Evolutionary conservation across 495 filamentous ascomycete species (phyloP), one percentile per base, ranked within the genome.

Genomic region (Penicillium turbatum): DNA sequence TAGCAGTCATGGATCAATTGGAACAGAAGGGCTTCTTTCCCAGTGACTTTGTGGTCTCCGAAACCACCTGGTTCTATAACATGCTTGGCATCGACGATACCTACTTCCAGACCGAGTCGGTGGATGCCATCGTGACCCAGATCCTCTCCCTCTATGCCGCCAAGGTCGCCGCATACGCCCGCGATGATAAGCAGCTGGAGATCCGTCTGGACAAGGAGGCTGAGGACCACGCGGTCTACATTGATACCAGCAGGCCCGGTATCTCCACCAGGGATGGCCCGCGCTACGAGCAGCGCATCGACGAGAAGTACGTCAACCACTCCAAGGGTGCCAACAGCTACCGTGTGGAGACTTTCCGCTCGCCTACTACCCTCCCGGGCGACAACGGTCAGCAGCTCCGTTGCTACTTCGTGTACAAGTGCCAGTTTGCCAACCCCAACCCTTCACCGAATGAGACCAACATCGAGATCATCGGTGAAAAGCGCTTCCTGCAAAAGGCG

Each of bases 391-490:
- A 90, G 45, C 87, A 92, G 50, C 77, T 98, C 37, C 88, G 93
- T 51, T 98, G 93, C 74, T 98, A 98, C 75, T 98, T 98, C 65
- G 90, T 97, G 49, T 98, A 98, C 71, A 87, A 96, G 72, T 96
- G 92, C 68, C 80, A 86, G 61, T 98, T 97, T 65, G 86, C 84
- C 57, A 86, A 90, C 57, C 84, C 89, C 27, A 79, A 77, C 58
- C 81, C 83, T 0, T 72, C 73, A 21, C 82, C 83, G 2, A 80
- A 84, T 41, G 95, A 97, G 80, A 96, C 89, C 12, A 83, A 89
- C 58, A 82, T 98, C 56, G 87, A 96, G 48, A 79, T 95, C 55
- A 88, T 97, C 64, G 90, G 89, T 43, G 95, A 97, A 66, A 91
- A 89, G 71, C 84, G 88, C 53, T 98, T 97, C 76, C 71, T 97